phyloP scores from a whole-genome alignment of 208 protist genomes.

The Trypanosomatidae sp. region DNA sequence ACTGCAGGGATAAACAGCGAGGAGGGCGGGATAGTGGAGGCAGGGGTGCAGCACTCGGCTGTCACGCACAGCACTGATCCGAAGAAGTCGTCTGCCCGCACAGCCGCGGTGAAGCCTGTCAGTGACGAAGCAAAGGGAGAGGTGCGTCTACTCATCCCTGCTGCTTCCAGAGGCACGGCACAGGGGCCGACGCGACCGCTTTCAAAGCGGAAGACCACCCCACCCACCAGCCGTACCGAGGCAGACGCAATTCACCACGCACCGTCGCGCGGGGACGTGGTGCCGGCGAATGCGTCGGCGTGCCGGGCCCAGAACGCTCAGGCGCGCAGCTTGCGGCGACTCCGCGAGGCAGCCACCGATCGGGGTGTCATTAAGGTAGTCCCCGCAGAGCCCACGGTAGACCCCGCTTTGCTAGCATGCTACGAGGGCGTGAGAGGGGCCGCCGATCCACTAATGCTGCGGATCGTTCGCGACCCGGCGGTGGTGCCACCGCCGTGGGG shows the following conservation, averaged over 20 bases:
- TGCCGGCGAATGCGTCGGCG: background rate
- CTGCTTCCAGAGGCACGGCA: background rate
- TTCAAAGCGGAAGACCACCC: background rate
- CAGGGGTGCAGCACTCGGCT: background rate
- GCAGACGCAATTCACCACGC: background rate
- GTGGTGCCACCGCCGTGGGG: background rate
- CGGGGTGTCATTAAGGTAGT: background rate
- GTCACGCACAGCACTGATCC: background rate
- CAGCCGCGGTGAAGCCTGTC: background rate
- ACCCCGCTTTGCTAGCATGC: conserved; percentile 26
- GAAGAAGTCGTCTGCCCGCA: background rate
- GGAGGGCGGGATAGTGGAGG: background rate
- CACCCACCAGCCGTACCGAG: background rate
- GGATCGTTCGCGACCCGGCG: conserved; percentile 48
- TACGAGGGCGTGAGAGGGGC: conserved; percentile 53
- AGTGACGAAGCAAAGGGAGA: background rate
- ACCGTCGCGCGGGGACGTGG: background rate
- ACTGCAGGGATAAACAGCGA: background rate
- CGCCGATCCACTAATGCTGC: conserved; percentile 42
- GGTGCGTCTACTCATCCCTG: background rate
- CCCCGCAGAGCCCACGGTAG: conserved; percentile 17
- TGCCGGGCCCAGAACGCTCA: background rate
- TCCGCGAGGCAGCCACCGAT: background rate
- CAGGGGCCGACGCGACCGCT: background rate
- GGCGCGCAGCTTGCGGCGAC: conserved; percentile 3